Percentiles rank a stretch among this genome's conserved stretches.
Evolutionary conservation across 768 basidiomycete genomes (phyloP).

Genomic region (Cyathus striatus): DNA sequence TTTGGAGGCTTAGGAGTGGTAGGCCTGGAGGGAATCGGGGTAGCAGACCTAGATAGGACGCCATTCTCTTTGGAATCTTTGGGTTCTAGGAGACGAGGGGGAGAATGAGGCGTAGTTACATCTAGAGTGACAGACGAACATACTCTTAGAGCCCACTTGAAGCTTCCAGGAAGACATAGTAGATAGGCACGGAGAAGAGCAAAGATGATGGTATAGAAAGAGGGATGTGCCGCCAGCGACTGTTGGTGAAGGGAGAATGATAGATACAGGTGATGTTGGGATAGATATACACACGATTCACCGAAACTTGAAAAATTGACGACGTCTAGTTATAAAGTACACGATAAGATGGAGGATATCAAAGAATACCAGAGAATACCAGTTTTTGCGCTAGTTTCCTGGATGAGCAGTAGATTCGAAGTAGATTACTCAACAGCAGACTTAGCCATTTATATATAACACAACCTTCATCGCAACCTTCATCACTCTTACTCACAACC

Average conservation of each 20-base stretch:
- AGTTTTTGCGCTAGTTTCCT: slow-evolving; percentile 8
- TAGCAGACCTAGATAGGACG: slow-evolving; percentile 69
- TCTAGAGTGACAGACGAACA: slow-evolving; percentile 10
- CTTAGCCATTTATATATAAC: no score
- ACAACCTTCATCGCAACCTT: no score
- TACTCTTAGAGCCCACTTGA: slow-evolving; percentile 37
- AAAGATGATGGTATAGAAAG: slow-evolving; percentile 13
- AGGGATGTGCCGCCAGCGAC: slow-evolving; percentile 24
- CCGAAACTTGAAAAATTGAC: neutral
- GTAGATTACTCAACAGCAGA: no score
- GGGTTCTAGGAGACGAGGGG: slow-evolving; percentile 35
- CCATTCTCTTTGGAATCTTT: slow-evolving; percentile 73
- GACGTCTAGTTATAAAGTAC: neutral
- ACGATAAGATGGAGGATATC: neutral
- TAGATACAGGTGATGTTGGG: neutral
- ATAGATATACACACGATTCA: neutral
- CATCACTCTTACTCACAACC: no score
- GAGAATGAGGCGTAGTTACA: slow-evolving; percentile 3
- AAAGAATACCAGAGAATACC: neutral
- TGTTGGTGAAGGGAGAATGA: neutral
- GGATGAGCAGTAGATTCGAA: no score
- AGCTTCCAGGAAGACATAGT: slow-evolving; percentile 24
- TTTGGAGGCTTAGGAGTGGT: slow-evolving; percentile 62
- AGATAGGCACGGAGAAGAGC: slow-evolving; percentile 15
- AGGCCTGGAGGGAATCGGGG: slow-evolving; percentile 79